Evolutionary conservation across 768 basidiomycete genomes (phyloP).

Genomic region (Pleurotus cornucopiae): DNA sequence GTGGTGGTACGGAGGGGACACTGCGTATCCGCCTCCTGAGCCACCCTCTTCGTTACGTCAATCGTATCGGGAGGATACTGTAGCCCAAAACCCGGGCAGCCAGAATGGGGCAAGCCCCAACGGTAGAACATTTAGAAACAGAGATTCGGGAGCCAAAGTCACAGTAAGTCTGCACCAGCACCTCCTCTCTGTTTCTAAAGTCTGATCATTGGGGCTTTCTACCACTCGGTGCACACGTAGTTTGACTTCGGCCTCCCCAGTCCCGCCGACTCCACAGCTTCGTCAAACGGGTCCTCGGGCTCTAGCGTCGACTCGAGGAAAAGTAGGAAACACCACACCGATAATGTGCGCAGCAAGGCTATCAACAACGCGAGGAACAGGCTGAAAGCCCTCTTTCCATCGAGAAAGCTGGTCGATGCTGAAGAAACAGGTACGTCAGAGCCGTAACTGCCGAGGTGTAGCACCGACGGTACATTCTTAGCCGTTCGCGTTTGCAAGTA

Average conservation of each 20-base stretch:
- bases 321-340: neutral
- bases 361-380: neutral
- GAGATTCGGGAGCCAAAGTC: neutral
- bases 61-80: too few relatives aligned
- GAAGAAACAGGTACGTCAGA: neutral
- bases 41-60: too few relatives aligned
- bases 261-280: neutral
- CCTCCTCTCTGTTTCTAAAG: neutral
- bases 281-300: neutral
- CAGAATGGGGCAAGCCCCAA: neutral
- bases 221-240: neutral
- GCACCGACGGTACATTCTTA: neutral
- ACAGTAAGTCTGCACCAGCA: neutral
- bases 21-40: too few relatives aligned
- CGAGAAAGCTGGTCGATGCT: neutral
- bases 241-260: neutral
- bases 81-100: neutral
- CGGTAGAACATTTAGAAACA: neutral
- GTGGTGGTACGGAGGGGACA: too few relatives aligned
- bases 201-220: neutral
- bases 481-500: neutral
- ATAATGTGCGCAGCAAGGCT: neutral
- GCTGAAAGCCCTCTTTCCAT: neutral
- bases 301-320: neutral
- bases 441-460: neutral